Evolutionary conservation across 2,329 filamentous ascomycete genomes (phyloP).

Genomic region (Xylariaceae sp.): DNA sequence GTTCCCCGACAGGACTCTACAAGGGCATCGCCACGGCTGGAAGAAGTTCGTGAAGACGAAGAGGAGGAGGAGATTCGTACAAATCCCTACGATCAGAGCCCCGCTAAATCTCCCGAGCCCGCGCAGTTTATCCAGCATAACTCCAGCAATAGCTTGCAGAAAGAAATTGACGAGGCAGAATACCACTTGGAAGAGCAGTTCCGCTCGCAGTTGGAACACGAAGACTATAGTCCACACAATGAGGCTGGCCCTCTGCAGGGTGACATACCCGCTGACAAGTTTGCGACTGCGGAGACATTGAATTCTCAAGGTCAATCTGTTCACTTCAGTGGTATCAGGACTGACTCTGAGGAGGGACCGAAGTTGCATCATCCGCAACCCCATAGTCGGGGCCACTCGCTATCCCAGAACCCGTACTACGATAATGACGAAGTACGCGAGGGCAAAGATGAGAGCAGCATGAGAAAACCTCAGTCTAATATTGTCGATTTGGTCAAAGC

Average conservation of each 20-base stretch:
- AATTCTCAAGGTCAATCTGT: constrained; percentile 44
- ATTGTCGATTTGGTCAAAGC: constrained; percentile 36
- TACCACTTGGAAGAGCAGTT: constrained; percentile 79
- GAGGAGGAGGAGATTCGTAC: constrained; percentile 59
- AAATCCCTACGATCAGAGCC: constrained; percentile 42
- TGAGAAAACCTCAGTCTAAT: constrained; percentile 36
- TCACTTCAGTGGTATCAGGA: constrained; percentile 49
- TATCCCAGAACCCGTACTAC: constrained; percentile 61
- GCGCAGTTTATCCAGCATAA: constrained; percentile 54
- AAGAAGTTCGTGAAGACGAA: constrained; percentile 68
- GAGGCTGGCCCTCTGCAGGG: constrained; percentile 35
- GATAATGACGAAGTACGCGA: constrained; percentile 47
- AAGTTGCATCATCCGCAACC: constrained; percentile 67
- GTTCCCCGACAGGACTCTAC: constrained; percentile 50
- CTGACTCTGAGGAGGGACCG: constrained; percentile 48
- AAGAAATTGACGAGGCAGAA: constrained; percentile 78
- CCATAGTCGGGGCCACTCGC: constrained; percentile 67
- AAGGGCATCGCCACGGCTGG: constrained; percentile 56
- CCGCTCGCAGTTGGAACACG: constrained; percentile 71
- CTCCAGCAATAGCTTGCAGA: constrained; percentile 71
- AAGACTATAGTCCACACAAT: constrained; percentile 65
- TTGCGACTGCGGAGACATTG: constrained; percentile 22
- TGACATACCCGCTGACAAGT: constrained; percentile 18
- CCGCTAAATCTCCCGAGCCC: constrained; percentile 51
- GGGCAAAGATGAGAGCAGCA: constrained; percentile 35